A percentile compares a stretch with the other conserved stretches of the same genome.
Evolutionary conservation across 345 rosid species (phyloP).

Genomic region (Citrus glauca): DNA sequence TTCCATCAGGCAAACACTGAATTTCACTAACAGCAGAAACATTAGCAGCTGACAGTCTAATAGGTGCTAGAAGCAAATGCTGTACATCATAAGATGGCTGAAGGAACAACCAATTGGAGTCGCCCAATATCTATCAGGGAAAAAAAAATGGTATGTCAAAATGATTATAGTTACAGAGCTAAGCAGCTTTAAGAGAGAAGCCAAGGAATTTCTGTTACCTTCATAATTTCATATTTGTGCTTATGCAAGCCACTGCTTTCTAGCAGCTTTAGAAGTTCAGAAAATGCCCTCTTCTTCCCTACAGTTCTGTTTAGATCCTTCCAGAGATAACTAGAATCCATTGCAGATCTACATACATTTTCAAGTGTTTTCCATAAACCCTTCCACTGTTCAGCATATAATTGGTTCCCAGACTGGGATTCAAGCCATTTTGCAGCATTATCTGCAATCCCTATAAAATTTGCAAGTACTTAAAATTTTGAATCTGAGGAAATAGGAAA

Average conservation of each 20-base stretch:
- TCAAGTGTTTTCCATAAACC: constrained; percentile 49
- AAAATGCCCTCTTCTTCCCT: constrained; percentile 65
- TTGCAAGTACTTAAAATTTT: neutral
- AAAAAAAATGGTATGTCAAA: neutral
- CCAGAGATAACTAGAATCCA: constrained; percentile 65
- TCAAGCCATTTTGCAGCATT: constrained; percentile 14
- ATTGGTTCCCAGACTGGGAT: constrained; percentile 25
- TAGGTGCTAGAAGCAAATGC: constrained; percentile 50
- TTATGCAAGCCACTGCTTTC: constrained; percentile 71
- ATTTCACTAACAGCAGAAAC: constrained; percentile 24
- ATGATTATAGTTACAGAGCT: constrained; percentile 2
- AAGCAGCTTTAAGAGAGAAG: constrained; percentile 5
- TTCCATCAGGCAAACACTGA: constrained; percentile 24
- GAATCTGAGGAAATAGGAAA: neutral
- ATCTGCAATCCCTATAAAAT: constrained; percentile 35
- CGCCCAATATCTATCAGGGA: constrained; percentile 46
- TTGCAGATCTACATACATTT: constrained; percentile 37
- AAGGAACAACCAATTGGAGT: constrained; percentile 53
- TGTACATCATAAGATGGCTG: constrained; percentile 62
- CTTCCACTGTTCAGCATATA: constrained; percentile 48
- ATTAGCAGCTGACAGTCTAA: constrained; percentile 29
- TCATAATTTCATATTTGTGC: constrained; percentile 63
- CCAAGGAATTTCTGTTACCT: constrained; percentile 40
- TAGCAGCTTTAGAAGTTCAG: constrained; percentile 70
- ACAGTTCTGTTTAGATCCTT: constrained; percentile 45